A percentile compares a stretch with the other conserved stretches of the same genome.
These are phyloP conservation scores for Seminavis robusta DNA, from an alignment of 108 stramenopile species.

Conservation along the genomic window DNA sequence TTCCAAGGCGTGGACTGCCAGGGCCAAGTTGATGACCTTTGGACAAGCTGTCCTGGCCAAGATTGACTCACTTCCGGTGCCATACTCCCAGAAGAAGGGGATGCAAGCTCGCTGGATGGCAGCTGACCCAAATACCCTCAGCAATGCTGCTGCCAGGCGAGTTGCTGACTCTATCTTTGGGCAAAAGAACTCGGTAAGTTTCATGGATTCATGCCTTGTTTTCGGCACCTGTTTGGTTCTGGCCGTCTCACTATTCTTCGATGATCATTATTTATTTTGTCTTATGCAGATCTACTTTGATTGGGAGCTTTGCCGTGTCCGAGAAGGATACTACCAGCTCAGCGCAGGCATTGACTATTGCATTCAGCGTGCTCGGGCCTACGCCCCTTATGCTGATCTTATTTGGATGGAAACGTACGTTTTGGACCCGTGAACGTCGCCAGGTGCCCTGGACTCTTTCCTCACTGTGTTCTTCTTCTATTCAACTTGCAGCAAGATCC, in stretches of 20 bases:
- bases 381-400: constrained; percentile 86
- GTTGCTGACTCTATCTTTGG: constrained; percentile 84
- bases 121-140: constrained; percentile 74
- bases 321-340: constrained; percentile 94
- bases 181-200: constrained; percentile 49
- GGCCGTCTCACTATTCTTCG: not conserved
- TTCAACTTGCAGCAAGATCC: too few relatives aligned
- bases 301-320: constrained; percentile 91
- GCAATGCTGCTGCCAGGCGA: constrained; percentile 77
- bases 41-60: constrained; percentile 78
- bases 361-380: constrained; percentile 88
- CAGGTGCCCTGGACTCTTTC: too few relatives aligned
- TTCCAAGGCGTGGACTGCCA: constrained; percentile 47
- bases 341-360: constrained; percentile 90
- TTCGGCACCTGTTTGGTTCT: not conserved
- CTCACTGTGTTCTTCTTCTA: too few relatives aligned
- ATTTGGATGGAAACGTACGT: constrained; percentile 99
- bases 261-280: not conserved
- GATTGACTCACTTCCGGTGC: constrained; percentile 41
- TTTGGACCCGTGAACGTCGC: too few relatives aligned
- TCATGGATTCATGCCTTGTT: not conserved
- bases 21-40: constrained; percentile 80
- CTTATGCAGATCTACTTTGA: constrained; percentile 76
- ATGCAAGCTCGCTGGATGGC: constrained; percentile 76
- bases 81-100: constrained; percentile 34